Conservation (phyloP, 495 filamentous ascomycete species). For the Neurospora sp. region DNA sequence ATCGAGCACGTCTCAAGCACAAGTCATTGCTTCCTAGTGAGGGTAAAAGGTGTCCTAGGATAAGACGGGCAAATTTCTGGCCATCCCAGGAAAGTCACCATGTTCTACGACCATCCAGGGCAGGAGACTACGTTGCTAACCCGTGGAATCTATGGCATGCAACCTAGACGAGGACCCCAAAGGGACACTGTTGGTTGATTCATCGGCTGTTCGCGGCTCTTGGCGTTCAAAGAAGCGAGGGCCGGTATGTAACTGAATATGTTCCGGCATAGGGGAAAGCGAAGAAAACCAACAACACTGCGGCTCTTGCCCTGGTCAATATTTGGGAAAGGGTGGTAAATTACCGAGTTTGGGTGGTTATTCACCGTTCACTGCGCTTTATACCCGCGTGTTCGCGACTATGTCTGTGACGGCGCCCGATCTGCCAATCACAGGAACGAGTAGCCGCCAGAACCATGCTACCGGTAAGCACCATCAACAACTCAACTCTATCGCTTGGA, state of each 20-base stretch:
- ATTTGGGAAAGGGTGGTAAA: not conserved
- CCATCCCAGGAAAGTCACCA: not conserved
- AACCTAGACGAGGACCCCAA: not conserved
- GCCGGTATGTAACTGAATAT: not conserved
- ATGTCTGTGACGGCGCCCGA: not conserved
- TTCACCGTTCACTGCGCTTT: not conserved
- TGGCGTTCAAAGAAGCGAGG: not conserved
- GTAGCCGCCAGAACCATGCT: not conserved
- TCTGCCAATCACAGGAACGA: not conserved
- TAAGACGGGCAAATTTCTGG: not conserved
- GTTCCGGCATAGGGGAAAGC: not conserved
- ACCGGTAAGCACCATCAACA: not conserved
- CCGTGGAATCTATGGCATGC: not conserved
- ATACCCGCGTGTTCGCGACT: not conserved
- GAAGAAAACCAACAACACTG: not conserved
- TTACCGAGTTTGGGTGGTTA: not conserved
- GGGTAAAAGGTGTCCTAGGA: not conserved
- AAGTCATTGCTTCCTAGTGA: not conserved
- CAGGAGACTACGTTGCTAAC: not conserved
- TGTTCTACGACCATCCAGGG: not conserved
- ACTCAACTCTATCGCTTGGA: not conserved
- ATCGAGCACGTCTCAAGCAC: not conserved
- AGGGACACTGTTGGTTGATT: not conserved
- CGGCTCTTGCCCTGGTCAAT: not conserved
- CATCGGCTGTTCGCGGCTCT: not conserved